These are phyloP conservation scores for Tolypocladium tropicale DNA, from an alignment of 2,329 filamentous ascomycete genomes.

Conservation along the genomic window DNA sequence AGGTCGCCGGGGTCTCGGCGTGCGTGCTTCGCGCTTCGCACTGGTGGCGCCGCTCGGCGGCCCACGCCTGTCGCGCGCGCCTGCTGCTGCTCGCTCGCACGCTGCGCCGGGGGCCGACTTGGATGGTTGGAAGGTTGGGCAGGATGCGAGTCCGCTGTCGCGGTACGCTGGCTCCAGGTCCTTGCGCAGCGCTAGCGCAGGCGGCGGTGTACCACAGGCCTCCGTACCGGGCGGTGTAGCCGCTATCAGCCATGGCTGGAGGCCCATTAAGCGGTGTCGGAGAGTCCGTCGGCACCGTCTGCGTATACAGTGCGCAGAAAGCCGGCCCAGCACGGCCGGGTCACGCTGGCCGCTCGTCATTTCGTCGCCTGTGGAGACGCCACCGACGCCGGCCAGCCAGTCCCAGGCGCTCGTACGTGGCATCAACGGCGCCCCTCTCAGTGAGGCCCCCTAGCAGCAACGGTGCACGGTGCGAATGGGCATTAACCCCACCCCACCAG, in stretches of 20 bases:
- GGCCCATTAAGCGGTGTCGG: conserved; percentile 1
- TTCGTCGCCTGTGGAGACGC: conserved; percentile 10
- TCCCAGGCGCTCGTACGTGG: neutral
- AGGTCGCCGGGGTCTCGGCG: no score
- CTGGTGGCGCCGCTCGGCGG: neutral
- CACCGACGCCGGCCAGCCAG: neutral
- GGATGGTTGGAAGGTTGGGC: neutral
- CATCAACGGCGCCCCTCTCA: neutral
- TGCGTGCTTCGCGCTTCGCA: neutral
- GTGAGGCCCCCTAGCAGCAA: neutral
- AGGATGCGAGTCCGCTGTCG: neutral
- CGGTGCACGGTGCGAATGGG: neutral
- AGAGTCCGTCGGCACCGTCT: neutral
- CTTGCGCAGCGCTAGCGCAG: neutral
- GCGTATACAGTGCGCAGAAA: neutral
- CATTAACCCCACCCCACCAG: neutral
- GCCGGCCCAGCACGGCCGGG: conserved; percentile 3
- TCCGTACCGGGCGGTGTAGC: neutral
- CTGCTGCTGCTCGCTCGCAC: neutral
- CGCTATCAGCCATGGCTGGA: neutral
- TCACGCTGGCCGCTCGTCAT: conserved; percentile 11
- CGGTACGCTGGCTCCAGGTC: neutral
- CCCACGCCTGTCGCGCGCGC: neutral
- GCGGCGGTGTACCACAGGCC: neutral
- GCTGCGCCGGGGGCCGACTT: neutral